Evolutionary conservation across 2,329 filamentous ascomycete genomes (phyloP).

Genomic region (Aspergillus amoenus): DNA sequence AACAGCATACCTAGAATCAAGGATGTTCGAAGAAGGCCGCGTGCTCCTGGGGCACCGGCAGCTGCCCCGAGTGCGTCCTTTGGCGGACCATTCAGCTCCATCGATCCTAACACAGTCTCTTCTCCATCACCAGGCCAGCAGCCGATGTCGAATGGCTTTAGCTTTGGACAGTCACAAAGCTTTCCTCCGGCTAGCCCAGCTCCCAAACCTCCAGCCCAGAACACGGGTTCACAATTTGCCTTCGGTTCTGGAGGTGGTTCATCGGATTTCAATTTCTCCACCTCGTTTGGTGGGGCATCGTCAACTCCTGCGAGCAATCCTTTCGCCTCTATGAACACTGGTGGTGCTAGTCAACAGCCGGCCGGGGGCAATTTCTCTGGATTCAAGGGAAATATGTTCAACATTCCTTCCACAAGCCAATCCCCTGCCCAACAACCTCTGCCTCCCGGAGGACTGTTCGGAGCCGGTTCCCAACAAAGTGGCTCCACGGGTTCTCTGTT

Average conservation of each 20-base stretch:
- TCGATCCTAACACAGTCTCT: conserved; percentile 30
- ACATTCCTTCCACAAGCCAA: conserved; percentile 22
- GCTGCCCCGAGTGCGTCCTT: conserved; percentile 20
- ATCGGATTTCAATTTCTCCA: conserved; percentile 35
- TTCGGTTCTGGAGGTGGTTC: conserved; percentile 29
- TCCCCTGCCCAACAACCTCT: conserved; percentile 23
- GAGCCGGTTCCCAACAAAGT: conserved; percentile 16
- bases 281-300: conserved; percentile 21
- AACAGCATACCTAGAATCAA: conserved; percentile 21
- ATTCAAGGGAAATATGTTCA: conserved; percentile 36
- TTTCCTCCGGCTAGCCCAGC: conserved; percentile 30
- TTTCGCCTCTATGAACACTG: conserved; percentile 32
- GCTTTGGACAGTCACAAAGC: conserved; percentile 38
- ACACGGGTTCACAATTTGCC: conserved; percentile 28
- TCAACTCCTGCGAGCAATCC: conserved; percentile 32
- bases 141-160: conserved; percentile 30
- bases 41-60: conserved; percentile 22
- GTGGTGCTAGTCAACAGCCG: conserved; percentile 19
- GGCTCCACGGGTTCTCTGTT: conserved; percentile 18
- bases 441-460: conserved; percentile 22
- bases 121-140: conserved; percentile 19
- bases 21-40: conserved; percentile 26
- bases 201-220: conserved; percentile 23
- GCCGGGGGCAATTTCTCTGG: conserved; percentile 25
- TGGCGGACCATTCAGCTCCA: conserved; percentile 29